phyloP scores from a whole-genome alignment of 192 early-diverging fungal species.

The Radiomyces spectabilis region DNA sequence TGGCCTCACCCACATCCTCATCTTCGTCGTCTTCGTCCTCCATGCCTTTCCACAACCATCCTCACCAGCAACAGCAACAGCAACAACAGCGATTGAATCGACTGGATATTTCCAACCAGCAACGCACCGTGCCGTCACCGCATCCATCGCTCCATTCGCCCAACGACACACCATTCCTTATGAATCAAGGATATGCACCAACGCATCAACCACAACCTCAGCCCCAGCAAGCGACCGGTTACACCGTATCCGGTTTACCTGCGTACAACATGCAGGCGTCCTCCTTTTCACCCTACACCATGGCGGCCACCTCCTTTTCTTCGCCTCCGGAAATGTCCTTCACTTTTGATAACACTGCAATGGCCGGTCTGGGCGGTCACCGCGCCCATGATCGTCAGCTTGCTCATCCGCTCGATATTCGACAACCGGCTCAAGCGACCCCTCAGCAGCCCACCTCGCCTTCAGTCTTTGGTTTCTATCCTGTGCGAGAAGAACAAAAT shows the following conservation, averaged over 20 bases:
- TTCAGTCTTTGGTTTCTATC: not conserved
- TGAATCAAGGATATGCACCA: not conserved
- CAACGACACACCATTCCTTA: not conserved
- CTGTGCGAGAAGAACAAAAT: not conserved
- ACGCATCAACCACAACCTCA: not conserved
- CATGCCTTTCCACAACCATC: not conserved
- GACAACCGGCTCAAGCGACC: not conserved
- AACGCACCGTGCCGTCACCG: not conserved
- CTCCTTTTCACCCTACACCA: not conserved
- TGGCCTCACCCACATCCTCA: not conserved
- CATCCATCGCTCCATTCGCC: not conserved
- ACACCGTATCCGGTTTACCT: not conserved
- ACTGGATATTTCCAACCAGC: not conserved
- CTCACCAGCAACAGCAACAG: not conserved
- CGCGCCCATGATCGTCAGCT: not conserved
- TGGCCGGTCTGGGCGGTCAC: not conserved
- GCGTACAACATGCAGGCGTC: not conserved
- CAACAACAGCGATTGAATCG: not conserved
- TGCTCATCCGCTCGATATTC: not conserved
- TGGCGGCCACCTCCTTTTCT: not conserved
- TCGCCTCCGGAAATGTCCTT: not conserved
- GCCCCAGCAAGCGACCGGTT: not conserved
- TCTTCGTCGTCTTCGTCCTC: conserved; percentile 1
- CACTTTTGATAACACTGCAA: not conserved
- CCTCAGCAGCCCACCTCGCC: not conserved